phyloP scores from a whole-genome alignment of 192 early-diverging fungal genomes.

The Gonapodya sp. region DNA sequence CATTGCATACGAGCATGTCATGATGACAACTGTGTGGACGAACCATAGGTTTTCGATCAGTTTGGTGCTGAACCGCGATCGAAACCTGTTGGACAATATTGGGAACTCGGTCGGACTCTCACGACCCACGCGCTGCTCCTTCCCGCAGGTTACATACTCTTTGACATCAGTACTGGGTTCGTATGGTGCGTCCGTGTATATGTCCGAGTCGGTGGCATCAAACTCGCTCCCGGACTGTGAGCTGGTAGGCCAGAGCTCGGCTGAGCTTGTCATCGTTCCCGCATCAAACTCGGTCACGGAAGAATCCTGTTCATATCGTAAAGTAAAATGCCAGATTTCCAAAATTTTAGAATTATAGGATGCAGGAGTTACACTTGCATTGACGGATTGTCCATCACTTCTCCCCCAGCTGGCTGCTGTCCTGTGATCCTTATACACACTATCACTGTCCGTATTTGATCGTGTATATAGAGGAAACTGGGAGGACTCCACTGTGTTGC shows the following conservation, averaged over 20 bases:
- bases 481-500: too few relatives aligned
- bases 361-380: too few relatives aligned
- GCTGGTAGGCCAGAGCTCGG: background rate
- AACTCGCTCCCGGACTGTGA: background rate
- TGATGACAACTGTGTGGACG: constrained; percentile 32
- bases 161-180: background rate
- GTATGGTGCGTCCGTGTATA: background rate
- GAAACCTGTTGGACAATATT: background rate
- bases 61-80: constrained; percentile 26
- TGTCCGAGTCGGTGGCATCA: background rate
- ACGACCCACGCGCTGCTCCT: background rate
- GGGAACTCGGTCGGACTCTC: background rate
- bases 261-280: background rate
- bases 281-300: background rate
- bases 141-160: background rate
- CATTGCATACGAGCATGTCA: constrained; percentile 32
- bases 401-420: too few relatives aligned
- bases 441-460: too few relatives aligned
- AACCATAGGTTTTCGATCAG: constrained; percentile 45
- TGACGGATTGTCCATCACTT: too few relatives aligned
- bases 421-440: too few relatives aligned
- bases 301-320: background rate
- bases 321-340: too few relatives aligned
- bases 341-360: too few relatives aligned
- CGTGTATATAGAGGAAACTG: too few relatives aligned